Percentiles rank a stretch among this genome's conserved stretches.
These are phyloP conservation scores for Cucurbita ficifolia DNA, from an alignment of 306 rosid species.

Conservation along the genomic window DNA sequence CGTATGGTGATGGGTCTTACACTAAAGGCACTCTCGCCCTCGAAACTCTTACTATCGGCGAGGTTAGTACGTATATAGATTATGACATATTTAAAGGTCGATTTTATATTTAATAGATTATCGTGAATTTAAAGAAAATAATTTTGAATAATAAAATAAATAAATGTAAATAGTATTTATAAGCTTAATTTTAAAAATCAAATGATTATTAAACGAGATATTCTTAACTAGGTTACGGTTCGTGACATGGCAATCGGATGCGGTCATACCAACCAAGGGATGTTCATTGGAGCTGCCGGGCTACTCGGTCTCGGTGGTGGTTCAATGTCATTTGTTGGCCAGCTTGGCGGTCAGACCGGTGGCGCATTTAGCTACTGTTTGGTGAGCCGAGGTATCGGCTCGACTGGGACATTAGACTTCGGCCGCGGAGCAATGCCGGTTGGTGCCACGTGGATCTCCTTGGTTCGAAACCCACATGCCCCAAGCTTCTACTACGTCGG, in stretches of 20 bases:
- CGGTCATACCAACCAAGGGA: slow-evolving; percentile 70
- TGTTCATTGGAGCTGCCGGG: slow-evolving; percentile 88
- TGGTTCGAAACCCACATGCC: slow-evolving; percentile 41
- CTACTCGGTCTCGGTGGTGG: slow-evolving; percentile 81
- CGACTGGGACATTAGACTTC: slow-evolving; percentile 46
- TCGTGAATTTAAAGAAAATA: too few species aligned
- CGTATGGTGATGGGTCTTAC: slow-evolving; percentile 79
- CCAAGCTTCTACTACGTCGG: slow-evolving; percentile 73
- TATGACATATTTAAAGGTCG: too few species aligned
- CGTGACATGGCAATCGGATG: slow-evolving; percentile 70
- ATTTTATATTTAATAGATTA: too few species aligned
- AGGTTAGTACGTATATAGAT: neutral
- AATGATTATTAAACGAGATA: too few species aligned
- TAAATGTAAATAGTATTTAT: too few species aligned
- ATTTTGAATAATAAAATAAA: too few species aligned
- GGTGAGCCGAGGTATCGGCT: slow-evolving; percentile 35
- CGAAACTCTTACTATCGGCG: slow-evolving; percentile 61
- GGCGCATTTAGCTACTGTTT: slow-evolving; percentile 65
- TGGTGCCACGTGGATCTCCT: slow-evolving; percentile 75
- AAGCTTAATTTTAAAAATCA: too few species aligned
- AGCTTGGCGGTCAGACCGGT: slow-evolving; percentile 66
- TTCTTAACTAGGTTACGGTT: slow-evolving; percentile 14
- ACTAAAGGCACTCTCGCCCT: slow-evolving; percentile 73
- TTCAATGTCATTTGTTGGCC: slow-evolving; percentile 72
- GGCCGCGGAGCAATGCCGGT: slow-evolving; percentile 70